Base-by-base conservation (phyloP, 306 rosid species). In the Acacia melanoxylon region DNA sequence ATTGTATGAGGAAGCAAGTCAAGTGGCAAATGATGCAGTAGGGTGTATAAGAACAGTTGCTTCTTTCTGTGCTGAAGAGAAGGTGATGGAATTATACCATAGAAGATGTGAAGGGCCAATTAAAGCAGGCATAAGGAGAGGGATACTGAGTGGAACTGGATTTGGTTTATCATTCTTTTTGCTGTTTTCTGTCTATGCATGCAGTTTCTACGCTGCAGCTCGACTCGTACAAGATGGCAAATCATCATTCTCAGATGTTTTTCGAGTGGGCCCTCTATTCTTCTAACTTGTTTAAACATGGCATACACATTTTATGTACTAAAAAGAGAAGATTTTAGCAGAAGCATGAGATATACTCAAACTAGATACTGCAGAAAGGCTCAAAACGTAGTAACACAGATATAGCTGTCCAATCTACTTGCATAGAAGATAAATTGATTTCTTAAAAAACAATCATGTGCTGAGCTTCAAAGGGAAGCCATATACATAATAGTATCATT, bases 21-120 rank as follows among this genome's bases (percentile, higher is more conserved):
- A 90, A 80, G 90, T 88, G 49, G 93, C 91, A 20, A 90, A 45
- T 86, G 94, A 90, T 81, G 90, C 92, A 46, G 87, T 85, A 73
- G 86, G 92, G 52, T 83, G 92, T 69, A 87, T 86, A 62, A 87
- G 94, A 80, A 91, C 94, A n/a, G 82, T 91, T 81, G 83, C 92
- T 48, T 89, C 95, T 70, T 91, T 91, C 75, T 89, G 94, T 79
- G 92, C 95, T n/a, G 95, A 91, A 78, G 85, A 86, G 67, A 91
- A 87, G 84, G 92, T 87, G 81, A 86, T 90, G 83, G 85, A 83
- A 25, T 27, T 90, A 20, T 90, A 92, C 84, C 49, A 75, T 76
- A 76, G 72, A 74, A 90, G 89, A 81, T 92, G 97, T 68, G 90
- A 90, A 81, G 91, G 88, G 41, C 97, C 91, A 15, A 75, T 73